A percentile compares a stretch with the other conserved stretches of the same genome.
phyloP scores from a whole-genome alignment of 2,329 filamentous ascomycete genomes.

The Aspergillus sp. region DNA sequence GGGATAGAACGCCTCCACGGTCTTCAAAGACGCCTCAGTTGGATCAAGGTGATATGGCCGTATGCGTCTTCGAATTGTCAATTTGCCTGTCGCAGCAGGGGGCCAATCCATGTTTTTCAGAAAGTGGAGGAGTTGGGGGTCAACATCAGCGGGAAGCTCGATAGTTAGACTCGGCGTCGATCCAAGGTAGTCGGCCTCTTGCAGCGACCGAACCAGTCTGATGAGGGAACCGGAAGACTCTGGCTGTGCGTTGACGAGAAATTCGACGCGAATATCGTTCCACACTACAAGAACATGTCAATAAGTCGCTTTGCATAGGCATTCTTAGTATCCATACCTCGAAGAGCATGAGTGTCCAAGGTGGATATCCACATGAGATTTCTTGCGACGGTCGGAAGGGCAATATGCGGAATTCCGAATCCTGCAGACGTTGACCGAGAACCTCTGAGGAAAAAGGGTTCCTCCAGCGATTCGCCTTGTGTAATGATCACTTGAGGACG shows the following conservation, averaged over 20 bases:
- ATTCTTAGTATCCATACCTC: slow-evolving; percentile 46
- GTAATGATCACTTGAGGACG: slow-evolving; percentile 74
- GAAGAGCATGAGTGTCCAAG: slow-evolving; percentile 70
- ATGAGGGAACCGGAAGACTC: slow-evolving; percentile 72
- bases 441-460: slow-evolving; percentile 64
- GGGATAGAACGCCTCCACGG: slow-evolving; percentile 88
- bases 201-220: slow-evolving; percentile 73
- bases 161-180: slow-evolving; percentile 74
- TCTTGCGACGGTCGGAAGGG: slow-evolving; percentile 64
- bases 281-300: slow-evolving; percentile 55
- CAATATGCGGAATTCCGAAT: slow-evolving; percentile 65
- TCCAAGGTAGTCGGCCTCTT: slow-evolving; percentile 71
- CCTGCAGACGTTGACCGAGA: slow-evolving; percentile 56
- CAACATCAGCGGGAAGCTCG: slow-evolving; percentile 72
- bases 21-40: slow-evolving; percentile 70
- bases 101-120: slow-evolving; percentile 69
- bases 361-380: slow-evolving; percentile 74
- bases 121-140: slow-evolving; percentile 62
- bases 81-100: slow-evolving; percentile 45
- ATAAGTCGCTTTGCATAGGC: not conserved
- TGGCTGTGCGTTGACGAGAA: slow-evolving; percentile 74
- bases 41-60: slow-evolving; percentile 58
- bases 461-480: slow-evolving; percentile 67
- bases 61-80: slow-evolving; percentile 76
- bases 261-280: slow-evolving; percentile 76